Evolutionary conservation across 768 basidiomycete genomes (phyloP).

Genomic region (Phlebiopsis flavidoalba): DNA sequence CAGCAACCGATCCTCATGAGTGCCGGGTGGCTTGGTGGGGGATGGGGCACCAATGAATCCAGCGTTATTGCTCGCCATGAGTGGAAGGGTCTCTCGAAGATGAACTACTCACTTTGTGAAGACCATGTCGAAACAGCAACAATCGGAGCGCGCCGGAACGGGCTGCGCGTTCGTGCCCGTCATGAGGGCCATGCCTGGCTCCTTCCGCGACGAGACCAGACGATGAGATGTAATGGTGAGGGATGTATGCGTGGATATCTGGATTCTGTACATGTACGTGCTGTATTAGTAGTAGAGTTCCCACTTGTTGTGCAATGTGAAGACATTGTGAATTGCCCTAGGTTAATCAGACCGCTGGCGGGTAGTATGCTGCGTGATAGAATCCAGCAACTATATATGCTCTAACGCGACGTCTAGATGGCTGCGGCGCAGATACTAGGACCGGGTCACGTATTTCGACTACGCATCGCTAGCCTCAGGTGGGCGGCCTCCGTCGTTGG

Average conservation of each 20-base stretch:
- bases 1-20: constrained; percentile 90
- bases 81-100: constrained; percentile 89
- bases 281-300: constrained; percentile 1
- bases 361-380: not conserved
- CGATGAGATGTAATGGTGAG: not conserved
- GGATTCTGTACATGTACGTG: not conserved
- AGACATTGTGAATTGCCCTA: not conserved
- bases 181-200: constrained; percentile 16
- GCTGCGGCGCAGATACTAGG: constrained; percentile 6
- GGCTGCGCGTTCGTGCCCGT: constrained; percentile 4
- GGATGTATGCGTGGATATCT: not conserved
- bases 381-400: not conserved
- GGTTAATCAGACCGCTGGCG: not conserved
- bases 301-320: not conserved
- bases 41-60: constrained; percentile 37
- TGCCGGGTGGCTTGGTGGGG: constrained; percentile 72
- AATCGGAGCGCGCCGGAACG: constrained; percentile 28
- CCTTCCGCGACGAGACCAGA: constrained; percentile 10
- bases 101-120: constrained; percentile 56
- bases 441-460: no score
- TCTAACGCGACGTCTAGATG: not conserved
- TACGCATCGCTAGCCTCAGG: no score
- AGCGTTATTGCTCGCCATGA: constrained; percentile 89
- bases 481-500: not conserved
- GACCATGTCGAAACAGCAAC: constrained; percentile 67